Conservation (phyloP, 2,329 filamentous ascomycete genomes). For the Escovopsis weberi region DNA sequence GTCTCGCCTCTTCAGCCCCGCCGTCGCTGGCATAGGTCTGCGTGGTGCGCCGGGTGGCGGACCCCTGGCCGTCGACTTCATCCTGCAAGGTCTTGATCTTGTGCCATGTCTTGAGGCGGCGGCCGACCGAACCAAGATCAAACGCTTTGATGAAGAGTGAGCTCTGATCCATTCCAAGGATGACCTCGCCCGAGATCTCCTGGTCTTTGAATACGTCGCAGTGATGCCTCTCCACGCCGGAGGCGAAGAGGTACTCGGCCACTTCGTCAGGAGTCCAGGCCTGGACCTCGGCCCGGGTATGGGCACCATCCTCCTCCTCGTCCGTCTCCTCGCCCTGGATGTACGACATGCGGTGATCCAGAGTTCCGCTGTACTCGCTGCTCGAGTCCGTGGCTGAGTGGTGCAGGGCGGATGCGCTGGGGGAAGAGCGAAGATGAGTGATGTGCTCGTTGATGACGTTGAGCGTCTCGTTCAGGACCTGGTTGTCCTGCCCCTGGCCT, state of each 20-base stretch:
- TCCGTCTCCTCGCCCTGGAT: slow-evolving; percentile 92
- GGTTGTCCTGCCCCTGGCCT: slow-evolving; percentile 37
- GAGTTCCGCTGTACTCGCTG: slow-evolving; percentile 75
- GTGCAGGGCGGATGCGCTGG: slow-evolving; percentile 36
- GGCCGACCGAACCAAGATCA: slow-evolving; percentile 79
- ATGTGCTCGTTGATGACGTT: slow-evolving; percentile 97
- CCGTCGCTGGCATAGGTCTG: slow-evolving; percentile 43
- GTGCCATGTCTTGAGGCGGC: slow-evolving; percentile 87
- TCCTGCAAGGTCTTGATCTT: slow-evolving; percentile 88
- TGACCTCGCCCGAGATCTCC: slow-evolving; percentile 86
- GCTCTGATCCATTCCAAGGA: slow-evolving; percentile 89
- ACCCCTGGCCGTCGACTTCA: slow-evolving; percentile 48
- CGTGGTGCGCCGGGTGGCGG: slow-evolving; percentile 35
- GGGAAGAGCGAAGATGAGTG: slow-evolving; percentile 57
- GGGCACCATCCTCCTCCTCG: slow-evolving; percentile 70
- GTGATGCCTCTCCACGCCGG: slow-evolving; percentile 75
- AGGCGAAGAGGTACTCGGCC: slow-evolving; percentile 73
- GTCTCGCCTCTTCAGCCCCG: slow-evolving; percentile 38
- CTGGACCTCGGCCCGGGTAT: slow-evolving; percentile 58
- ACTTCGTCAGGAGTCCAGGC: slow-evolving; percentile 70
- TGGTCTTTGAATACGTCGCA: slow-evolving; percentile 93
- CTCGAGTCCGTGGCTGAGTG: slow-evolving; percentile 56
- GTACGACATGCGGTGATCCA: slow-evolving; percentile 69
- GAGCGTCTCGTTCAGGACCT: slow-evolving; percentile 84
- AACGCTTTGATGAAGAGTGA: slow-evolving; percentile 94